These are phyloP conservation scores for Aspergillus hortae DNA, from an alignment of 2,329 filamentous ascomycete species.

Conservation along the genomic window DNA sequence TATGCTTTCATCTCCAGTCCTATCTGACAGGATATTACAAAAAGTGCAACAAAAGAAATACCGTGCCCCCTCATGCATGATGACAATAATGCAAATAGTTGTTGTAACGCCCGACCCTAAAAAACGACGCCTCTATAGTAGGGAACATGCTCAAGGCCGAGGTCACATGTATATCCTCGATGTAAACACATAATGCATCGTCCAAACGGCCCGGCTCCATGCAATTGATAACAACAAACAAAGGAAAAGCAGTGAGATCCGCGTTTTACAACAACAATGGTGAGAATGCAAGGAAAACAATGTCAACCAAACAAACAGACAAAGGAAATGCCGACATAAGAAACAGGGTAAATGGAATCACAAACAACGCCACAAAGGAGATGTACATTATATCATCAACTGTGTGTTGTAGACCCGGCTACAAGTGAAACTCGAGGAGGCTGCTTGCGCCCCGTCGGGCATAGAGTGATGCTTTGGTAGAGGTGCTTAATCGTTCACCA, in stretches of 20 bases:
- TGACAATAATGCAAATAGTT: background rate
- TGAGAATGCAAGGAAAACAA: background rate
- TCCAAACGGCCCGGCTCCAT: slow-evolving; percentile 4
- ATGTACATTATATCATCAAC: slow-evolving; percentile 19
- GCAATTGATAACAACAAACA: background rate
- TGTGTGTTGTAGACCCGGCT: slow-evolving; percentile 17
- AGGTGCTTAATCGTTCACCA: slow-evolving; percentile 35
- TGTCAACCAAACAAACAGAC: background rate
- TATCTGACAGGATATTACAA: background rate
- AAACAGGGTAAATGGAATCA: slow-evolving; percentile 1
- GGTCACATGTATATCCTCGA: slow-evolving; percentile 6
- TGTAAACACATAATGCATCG: slow-evolving; percentile 12
- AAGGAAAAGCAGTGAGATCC: background rate
- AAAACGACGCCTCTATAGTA: slow-evolving; percentile 17
- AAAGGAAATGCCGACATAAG: slow-evolving; percentile 5
- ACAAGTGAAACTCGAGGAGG: slow-evolving; percentile 11
- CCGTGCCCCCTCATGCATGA: background rate
- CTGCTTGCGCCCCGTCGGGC: background rate
- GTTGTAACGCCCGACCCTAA: background rate
- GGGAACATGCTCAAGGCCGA: slow-evolving; percentile 4
- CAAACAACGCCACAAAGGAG: slow-evolving; percentile 15
- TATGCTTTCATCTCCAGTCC: background rate
- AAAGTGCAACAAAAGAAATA: background rate
- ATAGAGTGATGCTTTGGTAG: background rate
- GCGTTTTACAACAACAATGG: background rate